Conservation (phyloP, 225 moss, liverwort and hornwort species). For the Bryoerythrophyllum caledonicum region DNA sequence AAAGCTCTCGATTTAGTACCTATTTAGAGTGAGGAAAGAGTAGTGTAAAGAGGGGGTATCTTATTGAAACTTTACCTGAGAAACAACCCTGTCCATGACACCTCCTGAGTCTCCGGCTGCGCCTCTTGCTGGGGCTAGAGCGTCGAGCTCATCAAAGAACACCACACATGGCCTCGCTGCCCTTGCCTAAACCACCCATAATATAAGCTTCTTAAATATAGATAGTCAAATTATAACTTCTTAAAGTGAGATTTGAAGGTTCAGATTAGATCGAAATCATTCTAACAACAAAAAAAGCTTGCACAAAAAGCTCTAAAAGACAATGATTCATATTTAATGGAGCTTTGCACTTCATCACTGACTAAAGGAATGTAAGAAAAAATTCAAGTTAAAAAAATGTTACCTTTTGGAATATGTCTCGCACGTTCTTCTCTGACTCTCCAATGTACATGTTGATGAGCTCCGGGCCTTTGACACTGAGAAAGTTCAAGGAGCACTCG, state of each 20-base stretch:
- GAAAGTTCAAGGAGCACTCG: conserved; percentile 94
- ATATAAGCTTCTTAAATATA: no score
- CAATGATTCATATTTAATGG: no score
- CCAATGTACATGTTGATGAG: conserved; percentile 99
- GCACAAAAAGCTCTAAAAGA: no score
- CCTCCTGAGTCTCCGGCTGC: conserved; percentile 97
- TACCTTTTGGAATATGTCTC: conserved; percentile 98
- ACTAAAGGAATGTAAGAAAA: no score
- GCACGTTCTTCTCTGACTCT: conserved; percentile 99
- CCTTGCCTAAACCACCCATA: conserved; percentile 64
- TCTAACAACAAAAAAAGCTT: not conserved
- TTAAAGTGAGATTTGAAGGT: not conserved
- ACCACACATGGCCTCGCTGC: conserved; percentile 97
- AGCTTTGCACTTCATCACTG: no score
- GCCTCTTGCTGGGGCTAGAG: conserved; percentile 94
- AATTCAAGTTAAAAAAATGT: not conserved
- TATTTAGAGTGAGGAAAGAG: no score
- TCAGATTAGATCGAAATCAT: not conserved
- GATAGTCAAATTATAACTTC: not conserved
- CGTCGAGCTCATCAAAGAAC: conserved; percentile 99
- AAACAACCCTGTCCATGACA: conserved; percentile 99
- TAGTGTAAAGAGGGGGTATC: no score
- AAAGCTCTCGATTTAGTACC: no score
- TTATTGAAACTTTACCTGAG: conserved; percentile 62
- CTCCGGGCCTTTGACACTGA: conserved; percentile 98